Conservation (phyloP, 345 rosid genomes). For the Cardamine resedifolia region DNA sequence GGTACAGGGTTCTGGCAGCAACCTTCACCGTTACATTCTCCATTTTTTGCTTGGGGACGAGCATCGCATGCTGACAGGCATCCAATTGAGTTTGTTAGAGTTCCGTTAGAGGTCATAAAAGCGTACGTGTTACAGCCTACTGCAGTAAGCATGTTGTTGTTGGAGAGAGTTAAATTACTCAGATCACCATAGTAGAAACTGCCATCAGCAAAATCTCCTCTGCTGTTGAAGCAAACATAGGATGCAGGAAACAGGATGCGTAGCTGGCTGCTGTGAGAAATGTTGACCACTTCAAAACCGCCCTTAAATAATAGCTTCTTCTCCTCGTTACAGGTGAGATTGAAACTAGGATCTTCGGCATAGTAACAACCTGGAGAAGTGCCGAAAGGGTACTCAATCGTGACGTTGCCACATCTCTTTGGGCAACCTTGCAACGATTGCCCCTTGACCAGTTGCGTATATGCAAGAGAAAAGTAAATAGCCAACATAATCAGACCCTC, state of each 20-base stretch:
- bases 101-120: background rate
- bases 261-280: constrained; percentile 18
- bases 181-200: too few species aligned
- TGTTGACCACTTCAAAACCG: background rate
- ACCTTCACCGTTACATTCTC: constrained; percentile 34
- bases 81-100: constrained; percentile 6
- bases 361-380: constrained; percentile 29
- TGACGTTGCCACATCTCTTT: constrained; percentile 18
- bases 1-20: constrained; percentile 41
- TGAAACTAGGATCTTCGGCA: background rate
- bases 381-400: constrained; percentile 43
- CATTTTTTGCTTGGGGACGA: background rate
- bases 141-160: constrained; percentile 27
- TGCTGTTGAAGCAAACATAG: background rate
- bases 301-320: too few species aligned
- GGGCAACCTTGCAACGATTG: constrained; percentile 1
- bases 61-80: constrained; percentile 35
- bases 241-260: background rate
- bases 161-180: background rate
- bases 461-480: background rate
- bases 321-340: background rate
- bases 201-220: too few species aligned
- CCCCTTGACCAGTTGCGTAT: background rate
- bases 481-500: background rate
- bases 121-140: constrained; percentile 35